A percentile compares a stretch with the other conserved stretches of the same genome.
These are phyloP conservation scores for Nakaseomyces kungkrabaensis DNA, from an alignment of 1,139 yeast genomes.

Conservation along the genomic window DNA sequence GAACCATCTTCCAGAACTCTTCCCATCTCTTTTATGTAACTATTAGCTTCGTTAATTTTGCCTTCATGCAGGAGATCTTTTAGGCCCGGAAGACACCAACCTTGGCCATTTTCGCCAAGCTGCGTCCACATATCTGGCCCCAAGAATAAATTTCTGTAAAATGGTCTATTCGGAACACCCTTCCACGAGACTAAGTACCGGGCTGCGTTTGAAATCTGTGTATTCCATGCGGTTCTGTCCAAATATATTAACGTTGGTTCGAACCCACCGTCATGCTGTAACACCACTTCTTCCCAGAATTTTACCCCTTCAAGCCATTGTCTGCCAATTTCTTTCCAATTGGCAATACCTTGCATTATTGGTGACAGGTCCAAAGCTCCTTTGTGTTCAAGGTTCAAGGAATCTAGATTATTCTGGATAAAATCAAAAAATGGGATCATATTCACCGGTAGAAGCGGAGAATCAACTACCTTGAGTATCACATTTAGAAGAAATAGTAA, in stretches of 20 bases:
- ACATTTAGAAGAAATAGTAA: background rate
- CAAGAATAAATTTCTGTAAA: conserved; percentile 2
- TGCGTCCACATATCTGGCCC: conserved; percentile 4
- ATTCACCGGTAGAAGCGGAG: conserved; percentile 1
- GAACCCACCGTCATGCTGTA: background rate
- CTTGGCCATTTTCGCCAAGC: background rate
- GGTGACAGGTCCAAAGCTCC: background rate
- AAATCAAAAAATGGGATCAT: background rate
- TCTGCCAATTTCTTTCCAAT: conserved; percentile 1
- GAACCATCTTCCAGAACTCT: background rate
- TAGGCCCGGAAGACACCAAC: conserved; percentile 4
- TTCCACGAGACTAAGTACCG: conserved; percentile 2
- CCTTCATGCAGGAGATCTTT: conserved; percentile 1
- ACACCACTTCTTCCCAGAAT: conserved; percentile 9
- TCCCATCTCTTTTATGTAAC: background rate
- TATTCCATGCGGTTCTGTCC: conserved; percentile 4
- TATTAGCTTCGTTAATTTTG: background rate
- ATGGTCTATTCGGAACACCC: conserved; percentile 2
- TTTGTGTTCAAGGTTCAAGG: background rate
- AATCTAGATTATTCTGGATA: background rate
- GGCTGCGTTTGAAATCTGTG: background rate
- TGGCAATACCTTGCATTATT: background rate
- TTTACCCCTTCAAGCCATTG: background rate
- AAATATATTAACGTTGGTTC: conserved; percentile 3
- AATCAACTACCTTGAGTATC: background rate